A percentile compares a stretch with the other conserved stretches of the same genome.
Conservation (phyloP, 1,284 basidiomycete species). For the Sporisorium sorghi region DNA sequence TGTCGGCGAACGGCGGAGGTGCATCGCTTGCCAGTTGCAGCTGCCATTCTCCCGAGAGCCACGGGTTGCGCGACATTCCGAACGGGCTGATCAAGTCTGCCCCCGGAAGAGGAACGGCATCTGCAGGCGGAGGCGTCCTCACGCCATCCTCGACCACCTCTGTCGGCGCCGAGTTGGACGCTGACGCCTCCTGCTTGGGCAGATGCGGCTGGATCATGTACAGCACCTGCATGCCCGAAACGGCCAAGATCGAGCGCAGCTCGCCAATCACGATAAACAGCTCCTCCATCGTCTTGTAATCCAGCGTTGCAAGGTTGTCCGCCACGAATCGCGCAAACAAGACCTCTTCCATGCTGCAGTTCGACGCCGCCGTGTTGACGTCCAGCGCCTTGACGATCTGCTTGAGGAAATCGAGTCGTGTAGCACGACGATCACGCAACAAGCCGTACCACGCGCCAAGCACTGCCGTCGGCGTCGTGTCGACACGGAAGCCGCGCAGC, state of each 20-base stretch:
- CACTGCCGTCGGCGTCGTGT: slow-evolving; percentile 25
- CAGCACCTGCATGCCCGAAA: slow-evolving; percentile 81
- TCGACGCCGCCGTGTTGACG: slow-evolving; percentile 73
- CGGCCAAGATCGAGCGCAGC: slow-evolving; percentile 83
- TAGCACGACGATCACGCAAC: slow-evolving; percentile 85
- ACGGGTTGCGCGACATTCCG: slow-evolving; percentile 34
- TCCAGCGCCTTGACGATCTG: slow-evolving; percentile 84
- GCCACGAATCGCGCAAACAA: slow-evolving; percentile 89
- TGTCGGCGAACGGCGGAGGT: slow-evolving; percentile 15
- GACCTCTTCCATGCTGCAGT: slow-evolving; percentile 44
- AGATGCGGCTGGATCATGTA: slow-evolving; percentile 53
- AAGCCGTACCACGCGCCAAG: slow-evolving; percentile 90
- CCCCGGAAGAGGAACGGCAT: background rate
- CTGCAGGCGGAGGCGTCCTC: slow-evolving; percentile 25
- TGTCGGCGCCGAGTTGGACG: background rate
- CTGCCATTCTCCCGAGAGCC: slow-evolving; percentile 48
- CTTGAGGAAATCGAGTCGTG: slow-evolving; percentile 86
- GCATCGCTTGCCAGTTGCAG: slow-evolving; percentile 25
- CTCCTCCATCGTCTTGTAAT: slow-evolving; percentile 95
- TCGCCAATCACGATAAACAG: slow-evolving; percentile 84
- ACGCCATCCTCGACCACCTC: slow-evolving; percentile 9
- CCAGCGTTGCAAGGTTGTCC: slow-evolving; percentile 89
- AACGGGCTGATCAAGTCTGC: slow-evolving; percentile 37
- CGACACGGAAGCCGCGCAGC: slow-evolving; percentile 37
- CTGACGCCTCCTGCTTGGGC: slow-evolving; percentile 32